Conservation (phyloP, 1,139 yeast species). For the Torulaspora pretoriensis region DNA sequence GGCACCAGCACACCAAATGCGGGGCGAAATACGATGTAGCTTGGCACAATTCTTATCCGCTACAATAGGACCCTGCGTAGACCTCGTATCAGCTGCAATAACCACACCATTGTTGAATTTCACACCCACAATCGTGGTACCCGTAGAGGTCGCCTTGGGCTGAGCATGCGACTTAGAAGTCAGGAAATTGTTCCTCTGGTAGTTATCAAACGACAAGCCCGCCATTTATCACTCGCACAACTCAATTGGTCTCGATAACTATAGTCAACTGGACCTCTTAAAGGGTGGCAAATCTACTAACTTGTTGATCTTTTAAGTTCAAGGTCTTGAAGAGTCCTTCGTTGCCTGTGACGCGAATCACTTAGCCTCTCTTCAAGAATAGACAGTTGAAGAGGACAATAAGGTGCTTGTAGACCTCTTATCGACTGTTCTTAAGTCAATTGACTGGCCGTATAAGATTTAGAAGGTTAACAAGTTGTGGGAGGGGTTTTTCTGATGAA, state of each 20-base stretch:
- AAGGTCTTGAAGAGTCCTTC: not conserved
- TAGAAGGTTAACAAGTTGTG: not conserved
- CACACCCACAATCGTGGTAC: slow-evolving; percentile 97
- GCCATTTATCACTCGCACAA: slow-evolving; percentile 48
- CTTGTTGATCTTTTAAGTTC: slow-evolving; percentile 1
- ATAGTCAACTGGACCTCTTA: not conserved
- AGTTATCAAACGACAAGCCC: slow-evolving; percentile 89
- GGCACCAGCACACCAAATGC: slow-evolving; percentile 99
- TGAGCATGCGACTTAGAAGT: slow-evolving; percentile 66
- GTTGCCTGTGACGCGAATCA: not conserved
- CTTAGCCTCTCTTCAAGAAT: not conserved
- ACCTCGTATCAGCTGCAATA: slow-evolving; percentile 97
- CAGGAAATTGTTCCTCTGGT: slow-evolving; percentile 76
- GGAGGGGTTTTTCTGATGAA: slow-evolving; percentile 7
- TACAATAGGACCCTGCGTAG: slow-evolving; percentile 91
- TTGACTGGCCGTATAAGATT: not conserved
- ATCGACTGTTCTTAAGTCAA: not conserved
- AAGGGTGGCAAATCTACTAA: slow-evolving; percentile 15
- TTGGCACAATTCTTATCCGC: slow-evolving; percentile 98
- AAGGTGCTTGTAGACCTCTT: too few relatives aligned
- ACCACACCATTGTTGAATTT: slow-evolving; percentile 90
- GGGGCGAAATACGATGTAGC: slow-evolving; percentile 85
- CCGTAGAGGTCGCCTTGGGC: slow-evolving; percentile 93
- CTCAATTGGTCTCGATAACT: not conserved
- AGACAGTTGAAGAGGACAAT: not conserved